Conservation (phyloP, 2,329 filamentous ascomycete species). For the Emericellopsis cladophorae region DNA sequence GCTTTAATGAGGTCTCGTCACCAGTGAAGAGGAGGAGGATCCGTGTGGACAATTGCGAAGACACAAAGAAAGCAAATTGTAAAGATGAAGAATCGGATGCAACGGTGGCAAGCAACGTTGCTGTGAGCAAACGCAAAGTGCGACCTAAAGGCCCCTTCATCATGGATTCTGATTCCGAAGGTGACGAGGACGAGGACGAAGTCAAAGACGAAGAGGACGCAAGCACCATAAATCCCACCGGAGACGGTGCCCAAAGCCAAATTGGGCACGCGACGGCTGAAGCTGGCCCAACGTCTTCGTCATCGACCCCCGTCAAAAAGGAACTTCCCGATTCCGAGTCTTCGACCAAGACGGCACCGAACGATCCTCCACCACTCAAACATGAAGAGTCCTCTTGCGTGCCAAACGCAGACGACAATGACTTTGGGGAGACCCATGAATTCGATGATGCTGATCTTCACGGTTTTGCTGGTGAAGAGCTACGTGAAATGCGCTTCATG, state of each 20-base stretch:
- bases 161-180: slow-evolving; percentile 46
- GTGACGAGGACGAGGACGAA: slow-evolving; percentile 6
- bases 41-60: not conserved
- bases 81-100: not conserved
- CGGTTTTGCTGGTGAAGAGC: slow-evolving; percentile 48
- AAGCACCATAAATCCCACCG: not conserved
- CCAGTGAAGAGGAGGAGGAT: slow-evolving; percentile 12
- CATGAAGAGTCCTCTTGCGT: slow-evolving; percentile 15
- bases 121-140: too few species aligned
- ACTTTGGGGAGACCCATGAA: slow-evolving; percentile 19
- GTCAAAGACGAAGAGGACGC: not conserved
- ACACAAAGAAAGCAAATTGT: not conserved
- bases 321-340: not conserved
- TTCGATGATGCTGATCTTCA: slow-evolving; percentile 46
- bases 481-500: slow-evolving; percentile 57
- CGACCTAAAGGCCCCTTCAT: slow-evolving; percentile 42
- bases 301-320: not conserved
- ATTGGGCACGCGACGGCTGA: slow-evolving; percentile 2
- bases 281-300: not conserved
- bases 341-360: not conserved
- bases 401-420: slow-evolving; percentile 22
- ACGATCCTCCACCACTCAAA: slow-evolving; percentile 9
- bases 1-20: slow-evolving; percentile 20
- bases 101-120: not conserved
- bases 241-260: not conserved